Evolutionary conservation across 495 filamentous ascomycete genomes (phyloP).

Genomic region (Pseudoneurospora amorphoporcata): DNA sequence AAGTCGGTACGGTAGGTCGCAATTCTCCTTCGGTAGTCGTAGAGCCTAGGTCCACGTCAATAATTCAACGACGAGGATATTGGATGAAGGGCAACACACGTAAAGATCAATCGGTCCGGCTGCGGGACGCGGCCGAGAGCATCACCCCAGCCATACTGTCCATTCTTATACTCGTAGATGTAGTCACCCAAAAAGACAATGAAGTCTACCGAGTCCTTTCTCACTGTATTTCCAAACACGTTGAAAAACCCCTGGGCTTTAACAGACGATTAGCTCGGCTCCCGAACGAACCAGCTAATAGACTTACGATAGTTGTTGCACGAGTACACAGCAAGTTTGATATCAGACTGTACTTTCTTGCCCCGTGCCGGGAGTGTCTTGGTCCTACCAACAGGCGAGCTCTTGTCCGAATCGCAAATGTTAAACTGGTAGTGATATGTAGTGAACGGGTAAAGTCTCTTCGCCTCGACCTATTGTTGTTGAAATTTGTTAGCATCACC

Average conservation of each 20-base stretch:
- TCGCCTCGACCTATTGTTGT: slow-evolving; percentile 44
- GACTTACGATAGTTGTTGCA: slow-evolving; percentile 46
- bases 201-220: slow-evolving; percentile 59
- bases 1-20: slow-evolving; percentile 53
- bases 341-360: slow-evolving; percentile 24
- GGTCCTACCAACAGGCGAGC: slow-evolving; percentile 40
- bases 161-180: slow-evolving; percentile 54
- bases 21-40: slow-evolving; percentile 50
- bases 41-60: slow-evolving; percentile 27
- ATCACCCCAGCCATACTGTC: slow-evolving; percentile 47
- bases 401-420: slow-evolving; percentile 37
- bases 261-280: background rate
- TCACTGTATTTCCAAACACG: slow-evolving; percentile 52
- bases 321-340: slow-evolving; percentile 47
- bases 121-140: slow-evolving; percentile 41
- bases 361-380: slow-evolving; percentile 40
- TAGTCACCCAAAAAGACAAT: slow-evolving; percentile 59
- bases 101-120: slow-evolving; percentile 41
- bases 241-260: slow-evolving; percentile 46
- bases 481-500: background rate
- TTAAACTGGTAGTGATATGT: slow-evolving; percentile 51
- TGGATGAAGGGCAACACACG: slow-evolving; percentile 20
- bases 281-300: background rate
- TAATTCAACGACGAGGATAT: slow-evolving; percentile 22
- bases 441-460: slow-evolving; percentile 47